phyloP scores from a whole-genome alignment of 2,329 filamentous ascomycete genomes.

The Claviceps humidiphila region DNA sequence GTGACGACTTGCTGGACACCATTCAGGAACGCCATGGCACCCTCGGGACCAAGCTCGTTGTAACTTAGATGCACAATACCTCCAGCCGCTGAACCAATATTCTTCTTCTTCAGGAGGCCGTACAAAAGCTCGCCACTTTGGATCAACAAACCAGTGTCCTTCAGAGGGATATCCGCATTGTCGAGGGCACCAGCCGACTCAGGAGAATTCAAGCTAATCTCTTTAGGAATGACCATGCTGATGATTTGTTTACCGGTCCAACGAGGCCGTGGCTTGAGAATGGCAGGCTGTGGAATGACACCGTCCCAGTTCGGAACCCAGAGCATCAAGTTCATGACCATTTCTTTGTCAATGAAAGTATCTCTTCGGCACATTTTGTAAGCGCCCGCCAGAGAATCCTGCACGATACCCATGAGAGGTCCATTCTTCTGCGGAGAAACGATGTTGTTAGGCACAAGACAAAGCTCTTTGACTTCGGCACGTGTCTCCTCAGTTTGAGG shows the following conservation, averaged over 20 bases:
- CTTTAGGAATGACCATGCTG: slow-evolving; percentile 79
- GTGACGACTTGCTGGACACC: slow-evolving; percentile 88
- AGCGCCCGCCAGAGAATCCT: slow-evolving; percentile 89
- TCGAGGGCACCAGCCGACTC: slow-evolving; percentile 28
- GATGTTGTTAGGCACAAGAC: slow-evolving; percentile 96
- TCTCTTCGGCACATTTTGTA: slow-evolving; percentile 96
- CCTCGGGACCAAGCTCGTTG: slow-evolving; percentile 80
- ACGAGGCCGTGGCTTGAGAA: slow-evolving; percentile 77
- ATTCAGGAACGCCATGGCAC: slow-evolving; percentile 90
- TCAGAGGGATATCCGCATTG: slow-evolving; percentile 46
- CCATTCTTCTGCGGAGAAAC: slow-evolving; percentile 95
- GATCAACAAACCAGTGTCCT: slow-evolving; percentile 69
- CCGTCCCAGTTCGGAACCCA: slow-evolving; percentile 99
- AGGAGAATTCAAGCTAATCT: slow-evolving; percentile 65
- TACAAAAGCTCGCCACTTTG: slow-evolving; percentile 82
- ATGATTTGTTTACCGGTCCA: slow-evolving; percentile 99
- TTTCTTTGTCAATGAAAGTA: slow-evolving; percentile 75
- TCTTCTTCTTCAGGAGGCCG: slow-evolving; percentile 86
- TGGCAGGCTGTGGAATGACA: slow-evolving; percentile 82
- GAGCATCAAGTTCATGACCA: slow-evolving; percentile 92
- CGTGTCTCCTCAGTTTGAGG: slow-evolving; percentile 95
- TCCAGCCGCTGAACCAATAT: slow-evolving; percentile 75
- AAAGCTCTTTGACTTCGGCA: slow-evolving; percentile 85
- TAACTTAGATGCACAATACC: slow-evolving; percentile 93
- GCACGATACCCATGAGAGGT: slow-evolving; percentile 98